Percentiles rank a stretch among this genome's conserved stretches.
phyloP scores from a whole-genome alignment of 176 grass and related monocot species.

The Poa pratensis region DNA sequence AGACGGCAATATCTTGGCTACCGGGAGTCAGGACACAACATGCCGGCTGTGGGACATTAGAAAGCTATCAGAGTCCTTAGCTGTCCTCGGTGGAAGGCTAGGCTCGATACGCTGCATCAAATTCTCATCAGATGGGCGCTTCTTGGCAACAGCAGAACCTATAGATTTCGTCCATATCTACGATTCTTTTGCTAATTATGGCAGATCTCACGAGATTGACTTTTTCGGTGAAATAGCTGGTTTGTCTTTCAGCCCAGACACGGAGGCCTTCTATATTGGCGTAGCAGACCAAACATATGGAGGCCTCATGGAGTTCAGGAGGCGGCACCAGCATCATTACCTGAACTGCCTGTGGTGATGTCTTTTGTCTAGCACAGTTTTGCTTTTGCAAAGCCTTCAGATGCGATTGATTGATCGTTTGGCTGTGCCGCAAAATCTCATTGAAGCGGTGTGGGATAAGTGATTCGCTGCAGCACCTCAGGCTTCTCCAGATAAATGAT shows the following conservation, averaged over 20 bases:
- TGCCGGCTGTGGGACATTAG: constrained; percentile 92
- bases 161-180: constrained; percentile 91
- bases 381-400: neutral
- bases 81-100: constrained; percentile 79
- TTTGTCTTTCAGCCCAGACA: constrained; percentile 80
- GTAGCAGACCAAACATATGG: constrained; percentile 82
- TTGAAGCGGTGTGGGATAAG: constrained; percentile 31
- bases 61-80: constrained; percentile 69
- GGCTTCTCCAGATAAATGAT: constrained; percentile 33
- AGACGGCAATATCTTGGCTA: constrained; percentile 64
- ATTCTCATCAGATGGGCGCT: constrained; percentile 79
- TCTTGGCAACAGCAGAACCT: constrained; percentile 81
- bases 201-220: constrained; percentile 73
- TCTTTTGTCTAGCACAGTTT: constrained; percentile 8
- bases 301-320: constrained; percentile 71
- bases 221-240: constrained; percentile 89
- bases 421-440: neutral
- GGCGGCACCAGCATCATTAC: constrained; percentile 61
- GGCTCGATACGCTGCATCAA: constrained; percentile 77
- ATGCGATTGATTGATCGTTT: neutral
- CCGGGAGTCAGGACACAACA: constrained; percentile 93
- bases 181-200: constrained; percentile 55
- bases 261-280: constrained; percentile 69
- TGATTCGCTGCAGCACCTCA: constrained; percentile 34
- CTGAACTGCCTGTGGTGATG: constrained; percentile 58